phyloP scores from a whole-genome alignment of 805 yeast species.

The Debaryomyces castellii region DNA sequence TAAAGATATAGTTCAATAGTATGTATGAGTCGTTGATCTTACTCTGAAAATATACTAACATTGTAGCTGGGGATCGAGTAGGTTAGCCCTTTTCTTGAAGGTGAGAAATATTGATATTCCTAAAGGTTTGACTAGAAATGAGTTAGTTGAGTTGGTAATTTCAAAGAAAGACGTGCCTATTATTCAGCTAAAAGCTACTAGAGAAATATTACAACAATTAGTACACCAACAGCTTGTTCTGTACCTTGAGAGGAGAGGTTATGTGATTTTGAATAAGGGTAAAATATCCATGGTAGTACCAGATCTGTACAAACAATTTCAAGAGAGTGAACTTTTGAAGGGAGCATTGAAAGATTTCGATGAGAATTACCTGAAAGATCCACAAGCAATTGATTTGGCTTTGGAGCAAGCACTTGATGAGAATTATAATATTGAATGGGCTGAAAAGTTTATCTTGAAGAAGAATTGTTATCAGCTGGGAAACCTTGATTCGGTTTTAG shows the following conservation, averaged over 20 bases:
- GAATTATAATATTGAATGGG: neutral
- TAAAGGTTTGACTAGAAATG: neutral
- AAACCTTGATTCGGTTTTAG: neutral
- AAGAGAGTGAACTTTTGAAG: neutral
- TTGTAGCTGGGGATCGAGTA: neutral
- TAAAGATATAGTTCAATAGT: neutral
- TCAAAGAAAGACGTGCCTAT: neutral
- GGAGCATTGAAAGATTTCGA: neutral
- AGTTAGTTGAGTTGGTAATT: neutral
- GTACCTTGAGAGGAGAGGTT: neutral
- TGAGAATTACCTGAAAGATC: neutral
- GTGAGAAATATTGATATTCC: neutral
- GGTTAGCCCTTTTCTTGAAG: neutral
- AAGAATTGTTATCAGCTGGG: neutral
- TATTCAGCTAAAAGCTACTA: neutral
- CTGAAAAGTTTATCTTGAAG: neutral
- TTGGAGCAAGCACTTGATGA: neutral
- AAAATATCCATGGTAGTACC: neutral
- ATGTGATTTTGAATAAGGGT: neutral
- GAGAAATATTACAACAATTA: neutral
- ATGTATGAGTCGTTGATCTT: neutral
- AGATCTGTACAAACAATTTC: neutral
- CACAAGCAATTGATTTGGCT: neutral
- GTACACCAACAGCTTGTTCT: neutral
- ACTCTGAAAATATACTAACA: neutral